Evolutionary conservation across 371 early-diverging fungal species (phyloP).

Genomic region (Apophysomyces elegans): DNA sequence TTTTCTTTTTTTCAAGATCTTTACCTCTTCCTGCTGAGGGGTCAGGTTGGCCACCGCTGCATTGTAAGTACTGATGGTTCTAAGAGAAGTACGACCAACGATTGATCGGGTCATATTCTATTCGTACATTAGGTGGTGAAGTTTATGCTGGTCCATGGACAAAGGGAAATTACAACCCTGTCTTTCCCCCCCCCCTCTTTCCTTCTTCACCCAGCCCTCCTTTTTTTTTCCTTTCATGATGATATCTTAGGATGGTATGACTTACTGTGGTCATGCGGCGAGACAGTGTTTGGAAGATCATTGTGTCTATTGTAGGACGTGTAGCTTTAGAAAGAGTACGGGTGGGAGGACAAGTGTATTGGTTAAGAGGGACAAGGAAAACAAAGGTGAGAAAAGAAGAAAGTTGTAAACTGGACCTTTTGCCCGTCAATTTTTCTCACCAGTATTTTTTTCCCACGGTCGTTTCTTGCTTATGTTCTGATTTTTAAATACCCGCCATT

Average conservation of each 20-base stretch:
- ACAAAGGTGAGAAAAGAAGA: neutral
- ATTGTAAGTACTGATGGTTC: conserved; percentile 62
- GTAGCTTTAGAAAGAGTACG: neutral
- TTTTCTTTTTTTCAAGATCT: conserved; percentile 3
- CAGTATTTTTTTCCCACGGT: neutral
- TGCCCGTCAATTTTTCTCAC: neutral
- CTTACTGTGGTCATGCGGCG: neutral
- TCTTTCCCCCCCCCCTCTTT: too few relatives aligned
- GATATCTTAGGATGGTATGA: neutral
- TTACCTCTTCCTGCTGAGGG: conserved; percentile 69
- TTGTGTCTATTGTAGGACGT: neutral
- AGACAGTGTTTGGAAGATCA: neutral
- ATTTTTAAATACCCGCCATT: too few relatives aligned
- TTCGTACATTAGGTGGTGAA: neutral
- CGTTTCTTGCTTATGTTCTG: neutral
- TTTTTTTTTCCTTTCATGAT: too few relatives aligned
- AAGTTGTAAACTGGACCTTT: neutral
- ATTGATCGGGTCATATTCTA: neutral
- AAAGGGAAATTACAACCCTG: neutral
- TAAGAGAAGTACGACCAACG: conserved; percentile 6
- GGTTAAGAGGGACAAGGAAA: too few relatives aligned
- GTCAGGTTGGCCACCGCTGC: conserved; percentile 76
- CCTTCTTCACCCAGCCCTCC: too few relatives aligned
- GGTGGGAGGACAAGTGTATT: neutral
- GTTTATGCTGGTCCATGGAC: neutral